Base-by-base conservation (phyloP, 2,329 filamentous ascomycete species). In the Aspergillus aculeatinus region DNA sequence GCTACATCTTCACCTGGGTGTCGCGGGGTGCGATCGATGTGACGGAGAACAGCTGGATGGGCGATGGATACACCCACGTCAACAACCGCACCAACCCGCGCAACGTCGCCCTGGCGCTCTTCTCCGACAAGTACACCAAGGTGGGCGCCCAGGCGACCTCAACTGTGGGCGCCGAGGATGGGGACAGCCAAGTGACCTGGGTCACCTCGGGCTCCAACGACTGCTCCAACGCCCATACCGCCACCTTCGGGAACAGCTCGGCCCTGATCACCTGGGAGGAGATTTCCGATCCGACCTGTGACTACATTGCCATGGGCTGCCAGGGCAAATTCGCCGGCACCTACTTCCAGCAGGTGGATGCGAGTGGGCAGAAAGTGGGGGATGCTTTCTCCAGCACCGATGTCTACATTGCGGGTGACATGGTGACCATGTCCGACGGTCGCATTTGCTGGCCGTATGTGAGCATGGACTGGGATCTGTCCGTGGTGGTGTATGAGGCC, bases 1-100 rank as follows among this genome's bases (percentile, higher is more conserved):
- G 77, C 1, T 87, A 87, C 72, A 84, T 87, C 74, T 85, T 87
- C 70, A 77, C 84, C 21, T 88, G 85, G 85, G 83, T 85, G 16
- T 86, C 85, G 0, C 82, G 85, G 19, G 85, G 85, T 25, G 83
- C 85, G 23, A 74, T 81, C 12, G 79, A 86, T 57, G 75, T 87
- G 14, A 80, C 78, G 5, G 73, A 73, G 48, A 85, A 87, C 71
- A 74, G 76, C 12, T 87, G 85, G 85, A 82, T 87, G 78, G 85
- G 84, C 2, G 64, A 69, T 7, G 82, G 82, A 35, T 86, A 84
- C 74, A 86, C 84, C 1, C 72, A 80, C 54, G 76, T 76, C 31
- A 61, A 76, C 25, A 83, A 84, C 73, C 81, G 83, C 44, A 86
- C 83, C 27, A 81, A 81, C 64, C 81, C 83, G 68, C 83, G 85